Conservation (phyloP, 116 monocot species). For the Posidonia oceanica region DNA sequence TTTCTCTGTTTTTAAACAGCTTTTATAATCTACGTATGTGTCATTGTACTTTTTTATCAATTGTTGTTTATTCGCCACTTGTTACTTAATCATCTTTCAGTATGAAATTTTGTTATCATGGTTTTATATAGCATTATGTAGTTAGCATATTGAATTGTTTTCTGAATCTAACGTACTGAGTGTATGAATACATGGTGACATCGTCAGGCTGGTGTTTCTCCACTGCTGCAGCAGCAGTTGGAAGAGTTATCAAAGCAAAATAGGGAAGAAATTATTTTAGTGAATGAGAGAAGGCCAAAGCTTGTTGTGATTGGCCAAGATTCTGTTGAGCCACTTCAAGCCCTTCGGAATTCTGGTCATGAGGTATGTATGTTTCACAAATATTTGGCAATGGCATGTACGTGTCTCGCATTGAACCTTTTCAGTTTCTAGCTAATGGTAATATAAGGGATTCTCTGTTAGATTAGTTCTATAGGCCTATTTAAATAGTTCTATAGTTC, state of each 20-base stretch:
- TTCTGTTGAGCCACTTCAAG: slow-evolving; percentile 81
- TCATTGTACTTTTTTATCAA: too few species aligned
- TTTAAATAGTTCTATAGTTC: too few species aligned
- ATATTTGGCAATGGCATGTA: background rate
- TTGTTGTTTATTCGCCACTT: too few species aligned
- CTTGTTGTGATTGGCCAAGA: slow-evolving; percentile 82
- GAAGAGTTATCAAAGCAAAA: slow-evolving; percentile 54
- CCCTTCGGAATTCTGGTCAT: slow-evolving; percentile 67
- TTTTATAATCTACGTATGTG: too few species aligned
- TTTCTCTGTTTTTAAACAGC: too few species aligned
- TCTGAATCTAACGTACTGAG: background rate
- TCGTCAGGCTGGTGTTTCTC: slow-evolving; percentile 69
- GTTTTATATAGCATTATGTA: background rate
- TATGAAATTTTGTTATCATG: background rate
- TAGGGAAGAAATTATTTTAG: slow-evolving; percentile 7
- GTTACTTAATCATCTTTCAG: background rate
- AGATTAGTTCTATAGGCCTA: too few species aligned
- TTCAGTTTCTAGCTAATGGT: background rate
- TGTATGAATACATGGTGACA: background rate
- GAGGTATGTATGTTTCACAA: slow-evolving; percentile 37
- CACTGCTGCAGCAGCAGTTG: slow-evolving; percentile 67
- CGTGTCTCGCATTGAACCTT: background rate
- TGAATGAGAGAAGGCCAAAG: slow-evolving; percentile 25
- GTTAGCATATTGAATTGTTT: background rate
- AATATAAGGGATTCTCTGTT: too few species aligned